Evolutionary conservation across 768 basidiomycete species (phyloP), one percentile per base, ranked within the genome.

Genomic region (Amanita fuliginea): DNA sequence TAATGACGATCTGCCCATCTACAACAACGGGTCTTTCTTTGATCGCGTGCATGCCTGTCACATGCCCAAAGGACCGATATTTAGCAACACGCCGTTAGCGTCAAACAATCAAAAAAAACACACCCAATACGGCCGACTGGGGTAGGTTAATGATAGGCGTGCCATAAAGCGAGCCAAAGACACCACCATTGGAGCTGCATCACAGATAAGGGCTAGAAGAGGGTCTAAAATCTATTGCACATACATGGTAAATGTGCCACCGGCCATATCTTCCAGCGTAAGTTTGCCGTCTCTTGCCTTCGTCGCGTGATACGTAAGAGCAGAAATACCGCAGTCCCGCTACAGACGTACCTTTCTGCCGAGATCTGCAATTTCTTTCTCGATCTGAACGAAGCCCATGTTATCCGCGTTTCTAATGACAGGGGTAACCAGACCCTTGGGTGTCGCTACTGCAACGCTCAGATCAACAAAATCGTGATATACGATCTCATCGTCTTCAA

Each of bases 91-190:
- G 16, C 47, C 30, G 30, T 37, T 14, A 32, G 28, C 44, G 21
- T 21, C 32, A 11, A 49, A 18, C 22, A 37, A 39, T 24, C 34
- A 22, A 32, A 19, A 42, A 42, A 19, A 24, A 46, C 74, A 53
- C 57, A 75, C 87, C 94, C 48, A 99, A 80, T 6, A 97, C 92
- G 46, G 93, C 95, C 19, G 92, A 69, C 64, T 97, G 95, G 3
- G 94, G 95, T 40, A 94, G 72, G 74, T 97, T 98, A 70, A 98
- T 95, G 62, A 99, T 99, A 33, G 95, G 95, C n/a, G 95, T 99
- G 35, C 95, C 95, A 60, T 85, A 96, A 43, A 99, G 71, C 43
- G 91, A 95, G 39, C 95, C 95, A 60, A 99, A 99, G 63, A 99
- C 95, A 58, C 95, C 95, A 40, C 95, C 96, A 62, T 99, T 99